Evolutionary conservation across 768 basidiomycete genomes (phyloP), one percentile per base, ranked within the genome.

Genomic region (Mycena filopes): DNA sequence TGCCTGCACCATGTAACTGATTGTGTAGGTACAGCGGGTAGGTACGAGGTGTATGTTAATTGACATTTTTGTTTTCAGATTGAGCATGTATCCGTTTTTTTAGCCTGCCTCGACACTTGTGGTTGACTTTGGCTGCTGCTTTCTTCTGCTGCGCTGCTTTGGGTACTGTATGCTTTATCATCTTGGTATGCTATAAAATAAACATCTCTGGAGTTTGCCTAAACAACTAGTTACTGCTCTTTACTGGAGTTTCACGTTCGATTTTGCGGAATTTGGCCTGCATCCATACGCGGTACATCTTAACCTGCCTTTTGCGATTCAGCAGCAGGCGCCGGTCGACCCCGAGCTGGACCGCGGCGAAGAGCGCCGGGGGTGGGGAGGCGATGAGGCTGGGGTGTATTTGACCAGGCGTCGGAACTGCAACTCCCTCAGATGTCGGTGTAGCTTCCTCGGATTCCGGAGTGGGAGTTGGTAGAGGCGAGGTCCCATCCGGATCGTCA

Each of bases 201-300:
- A 26, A 51, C 36, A 33, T 25, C 29, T n/a, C 31, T 31, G 20
- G n/a, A 50, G 29, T n/a, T n/a, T n/a, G n/a, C n/a, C n/a, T n/a
- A n/a, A n/a, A n/a, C n/a, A n/a, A 26, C 31, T 36, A 9, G 11
- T 36, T 10, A 36, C 4, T 36, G 2, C 10, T 11, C 3, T 36
- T 11, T 11, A 11, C 15, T 36, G 15, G 11, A 36, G 36, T 15
- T 15, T 36, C 36, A 36, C 36, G 10, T 16, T 28, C 53, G 47
- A 82, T 41, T 74, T 90, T 93, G 63, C 82, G 81, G 73, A 95
- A 95, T 73, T 90, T 91, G 0, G 87, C 93, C 77, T 96, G 95
- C 89, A 96, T 88, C 95, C 95, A 97, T 0, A 96, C 92, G 48
- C 98, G 83, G 75, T 97, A 98, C 98, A 99, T 99, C 78, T 97